A percentile compares a stretch with the other conserved stretches of the same genome.
Evolutionary conservation across 805 yeast species (phyloP).

Genomic region (Candida multigemmis): DNA sequence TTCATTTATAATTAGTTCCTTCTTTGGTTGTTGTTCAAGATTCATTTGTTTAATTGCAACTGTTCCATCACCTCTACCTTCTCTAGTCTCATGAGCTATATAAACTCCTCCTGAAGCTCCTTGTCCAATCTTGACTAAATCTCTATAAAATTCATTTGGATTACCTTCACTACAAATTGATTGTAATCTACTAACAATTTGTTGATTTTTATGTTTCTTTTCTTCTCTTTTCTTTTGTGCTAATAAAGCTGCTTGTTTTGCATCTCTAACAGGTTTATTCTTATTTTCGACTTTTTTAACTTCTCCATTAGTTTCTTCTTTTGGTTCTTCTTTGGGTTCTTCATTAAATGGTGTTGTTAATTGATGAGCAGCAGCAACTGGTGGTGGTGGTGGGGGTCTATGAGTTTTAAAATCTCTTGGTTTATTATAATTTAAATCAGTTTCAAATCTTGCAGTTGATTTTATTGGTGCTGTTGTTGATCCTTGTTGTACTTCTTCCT

Average conservation of each 20-base stretch:
- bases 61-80: slow-evolving; percentile 34
- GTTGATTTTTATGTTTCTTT: slow-evolving; percentile 61
- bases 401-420: slow-evolving; percentile 18
- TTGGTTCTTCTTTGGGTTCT: slow-evolving; percentile 5
- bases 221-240: slow-evolving; percentile 71
- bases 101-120: slow-evolving; percentile 98
- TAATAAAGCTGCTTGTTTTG: slow-evolving; percentile 44
- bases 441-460: slow-evolving; percentile 18
- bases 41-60: slow-evolving; percentile 98
- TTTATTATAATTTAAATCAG: slow-evolving; percentile 8
- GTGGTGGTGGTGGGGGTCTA: slow-evolving; percentile 37
- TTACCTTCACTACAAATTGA: slow-evolving; percentile 80
- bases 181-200: slow-evolving; percentile 59
- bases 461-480: slow-evolving; percentile 31
- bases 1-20: slow-evolving; percentile 90
- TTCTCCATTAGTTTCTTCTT: slow-evolving; percentile 5
- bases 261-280: slow-evolving; percentile 35
- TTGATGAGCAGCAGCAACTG: slow-evolving; percentile 5
- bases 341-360: neutral
- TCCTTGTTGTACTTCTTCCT: slow-evolving; percentile 6
- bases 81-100: slow-evolving; percentile 60
- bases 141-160: slow-evolving; percentile 62
- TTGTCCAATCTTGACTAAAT: slow-evolving; percentile 83
- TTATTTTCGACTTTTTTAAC: slow-evolving; percentile 5
- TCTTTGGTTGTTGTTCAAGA: slow-evolving; percentile 88